Evolutionary conservation across 257 asterid genomes (phyloP), one percentile per base, ranked within the genome.

Genomic region (Fraxinus cuspidata): DNA sequence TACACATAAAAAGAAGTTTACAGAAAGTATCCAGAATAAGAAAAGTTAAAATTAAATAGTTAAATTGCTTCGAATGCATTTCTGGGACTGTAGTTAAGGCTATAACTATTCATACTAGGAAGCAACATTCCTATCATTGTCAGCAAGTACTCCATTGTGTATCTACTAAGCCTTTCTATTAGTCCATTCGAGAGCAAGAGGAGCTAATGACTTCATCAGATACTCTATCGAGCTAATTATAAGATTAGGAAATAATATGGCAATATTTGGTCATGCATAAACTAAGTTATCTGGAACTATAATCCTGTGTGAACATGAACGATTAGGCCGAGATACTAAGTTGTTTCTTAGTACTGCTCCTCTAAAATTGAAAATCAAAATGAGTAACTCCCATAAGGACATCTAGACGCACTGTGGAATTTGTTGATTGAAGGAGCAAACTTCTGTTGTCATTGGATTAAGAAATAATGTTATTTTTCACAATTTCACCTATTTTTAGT

Each of bases 81-180:
- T 73, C 73, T 38, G 23, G n/a, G 29, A 71, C 29, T 18, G 28
- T 42, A 78, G 40, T 60, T 71, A 60, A 71, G 67, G 38, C 37
- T 42, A 72, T n/a, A 27, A 19, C 21, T 5, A 38, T 28, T 25
- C 25, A 44, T 15, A 75, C 66, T 27, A 34, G 3, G 44, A 74
- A 60, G 67, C 4, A 16, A 44, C 10, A 75, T 53, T 53, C 64
- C 9, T 19, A 11, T 29, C 12, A 4, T 32, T 8, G 60, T 21
- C 3, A 66, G 44, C 9, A 69, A 37, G 49, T 65, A 65, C 18
- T 40, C 29, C n/a, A 69, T 74, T 19, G 47, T 19, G 10, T 49
- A 49, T 49, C 27, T 5, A 29, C 42, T 37, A 64, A 72, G 51
- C 37, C 64, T 65, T 66, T 31, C 51, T 29, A 68, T 58, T 11